Conservation (phyloP, 345 rosid genomes). For the Stellera chamaejasme region DNA sequence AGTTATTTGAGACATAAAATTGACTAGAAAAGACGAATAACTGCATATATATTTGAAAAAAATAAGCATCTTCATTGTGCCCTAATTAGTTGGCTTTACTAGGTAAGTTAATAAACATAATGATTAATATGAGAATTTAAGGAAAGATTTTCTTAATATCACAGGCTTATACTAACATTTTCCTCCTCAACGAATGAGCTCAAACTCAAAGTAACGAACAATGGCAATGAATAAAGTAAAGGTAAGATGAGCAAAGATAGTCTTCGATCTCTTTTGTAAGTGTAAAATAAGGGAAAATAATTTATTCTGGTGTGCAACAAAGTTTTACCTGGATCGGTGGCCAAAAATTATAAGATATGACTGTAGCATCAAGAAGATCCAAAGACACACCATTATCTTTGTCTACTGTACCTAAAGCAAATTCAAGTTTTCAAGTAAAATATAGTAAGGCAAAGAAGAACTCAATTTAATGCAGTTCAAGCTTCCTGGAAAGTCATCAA, state of each 20-base stretch:
- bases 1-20: too few relatives aligned
- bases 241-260: not conserved
- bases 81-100: too few relatives aligned
- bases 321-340: slow-evolving; percentile 82
- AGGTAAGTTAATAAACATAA: too few relatives aligned
- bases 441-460: not conserved
- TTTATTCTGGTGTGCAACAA: too few relatives aligned
- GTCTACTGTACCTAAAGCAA: slow-evolving; percentile 31
- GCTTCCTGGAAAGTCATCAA: slow-evolving; percentile 13
- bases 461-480: slow-evolving; percentile 3
- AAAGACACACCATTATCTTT: slow-evolving; percentile 39
- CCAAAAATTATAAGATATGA: slow-evolving; percentile 94
- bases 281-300: not conserved
- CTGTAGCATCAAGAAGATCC: slow-evolving; percentile 68
- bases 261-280: not conserved
- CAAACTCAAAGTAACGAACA: too few relatives aligned
- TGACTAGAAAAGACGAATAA: too few relatives aligned
- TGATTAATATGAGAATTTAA: too few relatives aligned
- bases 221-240: not conserved
- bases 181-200: too few relatives aligned
- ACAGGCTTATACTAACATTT: too few relatives aligned
- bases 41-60: too few relatives aligned
- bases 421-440: not conserved
- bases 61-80: too few relatives aligned
- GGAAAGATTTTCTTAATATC: too few relatives aligned